These are phyloP conservation scores for Pleurotus ostreatus DNA, from an alignment of 768 basidiomycete genomes.

Conservation along the genomic window DNA sequence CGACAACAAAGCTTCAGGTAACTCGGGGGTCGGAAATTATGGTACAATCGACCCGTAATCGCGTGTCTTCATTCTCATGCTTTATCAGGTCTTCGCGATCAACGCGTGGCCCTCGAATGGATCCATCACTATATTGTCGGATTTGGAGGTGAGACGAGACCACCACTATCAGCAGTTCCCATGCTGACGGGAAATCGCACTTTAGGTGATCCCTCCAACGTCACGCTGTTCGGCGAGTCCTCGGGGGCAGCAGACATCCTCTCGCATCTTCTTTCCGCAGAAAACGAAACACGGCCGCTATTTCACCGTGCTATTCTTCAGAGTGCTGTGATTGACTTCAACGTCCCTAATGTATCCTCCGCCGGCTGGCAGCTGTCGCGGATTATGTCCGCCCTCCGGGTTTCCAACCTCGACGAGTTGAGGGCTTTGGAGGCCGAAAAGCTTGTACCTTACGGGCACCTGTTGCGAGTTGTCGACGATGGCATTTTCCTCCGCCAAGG, in stretches of 20 bases:
- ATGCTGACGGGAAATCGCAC: neutral
- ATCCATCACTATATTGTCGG: conserved; percentile 51
- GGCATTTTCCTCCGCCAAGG: conserved; percentile 61
- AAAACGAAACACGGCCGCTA: conserved; percentile 55
- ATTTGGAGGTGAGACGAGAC: conserved; percentile 47
- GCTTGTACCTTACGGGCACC: conserved; percentile 48
- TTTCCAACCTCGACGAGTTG: conserved; percentile 57
- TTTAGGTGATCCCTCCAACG: conserved; percentile 44
- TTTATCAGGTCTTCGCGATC: conserved; percentile 54
- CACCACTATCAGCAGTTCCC: neutral
- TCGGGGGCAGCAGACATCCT: conserved; percentile 58
- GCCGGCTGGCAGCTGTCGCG: conserved; percentile 69
- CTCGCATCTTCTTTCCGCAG: conserved; percentile 58
- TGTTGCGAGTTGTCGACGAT: conserved; percentile 61
- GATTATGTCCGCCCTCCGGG: conserved; percentile 51
- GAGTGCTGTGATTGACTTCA: conserved; percentile 61
- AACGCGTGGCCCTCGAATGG: conserved; percentile 63
- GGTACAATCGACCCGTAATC: conserved; percentile 33
- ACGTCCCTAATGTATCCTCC: conserved; percentile 51
- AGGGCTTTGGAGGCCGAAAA: conserved; percentile 54
- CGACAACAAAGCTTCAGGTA: conserved; percentile 61
- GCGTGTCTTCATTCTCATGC: conserved; percentile 5
- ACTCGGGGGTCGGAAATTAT: conserved; percentile 78
- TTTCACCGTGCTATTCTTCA: conserved; percentile 78
- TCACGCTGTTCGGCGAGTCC: conserved; percentile 48